phyloP scores from a whole-genome alignment of 139 green algal species.

The Pleodorina starrii region DNA sequence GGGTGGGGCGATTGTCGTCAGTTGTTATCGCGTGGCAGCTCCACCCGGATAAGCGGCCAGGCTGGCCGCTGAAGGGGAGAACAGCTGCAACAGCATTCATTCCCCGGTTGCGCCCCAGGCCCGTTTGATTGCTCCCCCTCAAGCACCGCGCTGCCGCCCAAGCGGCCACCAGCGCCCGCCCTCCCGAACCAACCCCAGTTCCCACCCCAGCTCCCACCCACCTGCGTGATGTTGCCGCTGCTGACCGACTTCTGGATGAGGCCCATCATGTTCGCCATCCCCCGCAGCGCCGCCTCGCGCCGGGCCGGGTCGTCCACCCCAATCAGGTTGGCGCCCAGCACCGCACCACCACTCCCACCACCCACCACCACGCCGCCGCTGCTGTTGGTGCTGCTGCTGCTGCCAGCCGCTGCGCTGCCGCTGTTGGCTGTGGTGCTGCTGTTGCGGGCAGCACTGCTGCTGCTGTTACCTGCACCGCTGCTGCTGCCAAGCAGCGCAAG shows the following conservation, averaged over 20 bases:
- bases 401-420: too few species aligned
- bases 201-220: neutral
- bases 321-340: neutral
- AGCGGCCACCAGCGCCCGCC: too few species aligned
- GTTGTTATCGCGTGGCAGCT: too few species aligned
- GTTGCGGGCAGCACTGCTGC: neutral
- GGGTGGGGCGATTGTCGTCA: too few species aligned
- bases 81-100: too few species aligned
- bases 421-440: too few species aligned
- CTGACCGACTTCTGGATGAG: neutral
- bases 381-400: neutral
- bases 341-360: neutral
- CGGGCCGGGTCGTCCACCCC: neutral
- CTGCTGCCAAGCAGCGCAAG: neutral
- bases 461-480: neutral
- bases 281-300: neutral
- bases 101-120: too few species aligned
- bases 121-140: too few species aligned
- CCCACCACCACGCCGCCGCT: neutral
- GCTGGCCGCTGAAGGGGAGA: too few species aligned
- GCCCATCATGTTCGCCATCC: slow-evolving; percentile 24
- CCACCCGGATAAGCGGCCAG: too few species aligned
- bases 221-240: slow-evolving; percentile 15
- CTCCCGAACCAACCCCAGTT: too few species aligned
- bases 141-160: too few species aligned